Base-by-base conservation (phyloP, 2,329 filamentous ascomycete species). In the Phaeosphaeria sp. region DNA sequence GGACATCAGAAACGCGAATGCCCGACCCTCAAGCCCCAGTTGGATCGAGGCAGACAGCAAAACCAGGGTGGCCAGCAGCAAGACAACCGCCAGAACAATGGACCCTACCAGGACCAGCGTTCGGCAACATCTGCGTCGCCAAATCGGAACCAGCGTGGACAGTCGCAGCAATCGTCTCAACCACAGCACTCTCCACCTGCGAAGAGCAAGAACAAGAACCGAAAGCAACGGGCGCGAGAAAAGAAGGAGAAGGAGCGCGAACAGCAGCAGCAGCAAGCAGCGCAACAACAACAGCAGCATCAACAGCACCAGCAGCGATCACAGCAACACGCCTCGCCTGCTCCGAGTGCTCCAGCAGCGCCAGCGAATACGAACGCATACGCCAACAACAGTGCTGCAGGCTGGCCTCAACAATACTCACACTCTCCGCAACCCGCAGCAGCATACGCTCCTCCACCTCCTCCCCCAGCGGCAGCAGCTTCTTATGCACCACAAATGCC, bases 201-300 rank as follows among this genome's bases (percentile, higher is more conserved):
- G 53, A 64, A 47, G 62, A 55, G 66, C 44, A 73, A 72, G 56
- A 72, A 72, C 54, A 72, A 71, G 61, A 72, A 72, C 40, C 66
- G 69, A 45, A 73, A 72, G 63, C 64, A 67, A 49, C 67, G 65
- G 40, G 66, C 66, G 46, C 66, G 64, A n/a, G 69, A 67, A 57
- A 72, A 72, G 60, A 60, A 66, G 22, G 67, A 71, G 49, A 66
- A 67, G 22, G 67, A 72, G 53, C 60, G 54, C 13, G 53, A 63
- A 33, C 54, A 59, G 17, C 51, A 53, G 27, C 54, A 52, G 21
- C 53, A 61, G 36, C 49, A 57, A 11, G 51, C 59, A 22, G 50
- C 50, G 30, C 49, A 59, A 27, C 65, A 61, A 8, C 59, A 70
- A 24, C 63, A 66, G 15, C 62, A 64, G 27, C 57, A 64, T 13